Percentiles rank a stretch among this genome's conserved stretches.
Evolutionary conservation across 1,139 yeast species (phyloP).

Genomic region (Ogataea hybrid): DNA sequence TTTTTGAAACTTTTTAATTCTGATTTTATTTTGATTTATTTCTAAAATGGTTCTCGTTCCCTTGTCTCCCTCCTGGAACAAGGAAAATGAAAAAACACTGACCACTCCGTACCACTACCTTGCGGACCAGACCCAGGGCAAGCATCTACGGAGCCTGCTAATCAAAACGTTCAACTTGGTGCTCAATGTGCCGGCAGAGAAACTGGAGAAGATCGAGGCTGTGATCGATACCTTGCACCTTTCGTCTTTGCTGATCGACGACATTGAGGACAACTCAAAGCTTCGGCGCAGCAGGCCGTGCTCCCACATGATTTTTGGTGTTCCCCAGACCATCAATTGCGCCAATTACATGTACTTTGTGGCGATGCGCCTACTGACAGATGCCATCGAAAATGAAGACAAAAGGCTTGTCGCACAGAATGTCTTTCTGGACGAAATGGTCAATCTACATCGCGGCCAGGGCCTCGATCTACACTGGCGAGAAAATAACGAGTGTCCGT

Average conservation of each 20-base stretch:
- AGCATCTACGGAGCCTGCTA: slow-evolving; percentile 49
- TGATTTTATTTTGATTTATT: background rate
- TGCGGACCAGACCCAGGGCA: slow-evolving; percentile 47
- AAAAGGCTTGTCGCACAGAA: slow-evolving; percentile 30
- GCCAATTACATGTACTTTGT: slow-evolving; percentile 80
- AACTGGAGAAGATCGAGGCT: slow-evolving; percentile 38
- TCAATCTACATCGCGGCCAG: slow-evolving; percentile 83
- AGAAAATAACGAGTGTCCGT: slow-evolving; percentile 62
- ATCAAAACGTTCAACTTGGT: slow-evolving; percentile 50
- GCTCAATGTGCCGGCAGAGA: slow-evolving; percentile 38
- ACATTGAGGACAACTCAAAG: slow-evolving; percentile 75
- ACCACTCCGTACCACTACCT: slow-evolving; percentile 54
- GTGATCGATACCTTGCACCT: slow-evolving; percentile 61
- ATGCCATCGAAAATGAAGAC: slow-evolving; percentile 20
- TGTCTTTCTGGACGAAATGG: slow-evolving; percentile 65
- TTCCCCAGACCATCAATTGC: slow-evolving; percentile 76
- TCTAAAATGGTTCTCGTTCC: slow-evolving; percentile 2
- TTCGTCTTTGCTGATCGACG: slow-evolving; percentile 73
- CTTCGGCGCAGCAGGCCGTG: slow-evolving; percentile 74
- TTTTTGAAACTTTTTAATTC: background rate
- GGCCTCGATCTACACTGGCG: slow-evolving; percentile 89
- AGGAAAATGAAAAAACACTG: slow-evolving; percentile 30
- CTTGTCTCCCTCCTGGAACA: slow-evolving; percentile 17
- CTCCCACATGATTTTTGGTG: slow-evolving; percentile 74
- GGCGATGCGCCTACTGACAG: slow-evolving; percentile 51